phyloP scores from a whole-genome alignment of 192 early-diverging fungal genomes.

The Cetraspora pellucida region DNA sequence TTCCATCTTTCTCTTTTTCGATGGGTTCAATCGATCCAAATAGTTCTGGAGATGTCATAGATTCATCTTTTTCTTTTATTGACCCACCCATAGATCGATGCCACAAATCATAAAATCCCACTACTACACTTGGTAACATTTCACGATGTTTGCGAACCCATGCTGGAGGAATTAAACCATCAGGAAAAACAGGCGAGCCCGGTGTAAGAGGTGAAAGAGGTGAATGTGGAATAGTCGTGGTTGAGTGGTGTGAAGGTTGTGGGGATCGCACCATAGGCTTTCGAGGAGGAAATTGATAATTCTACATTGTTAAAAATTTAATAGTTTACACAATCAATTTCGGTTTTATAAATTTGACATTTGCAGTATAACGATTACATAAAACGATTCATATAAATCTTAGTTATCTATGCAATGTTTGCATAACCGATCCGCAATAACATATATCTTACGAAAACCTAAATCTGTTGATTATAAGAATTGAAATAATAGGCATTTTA shows the following conservation, averaged over 20 bases:
- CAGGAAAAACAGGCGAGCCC: constrained; percentile 76
- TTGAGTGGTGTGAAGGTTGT: neutral
- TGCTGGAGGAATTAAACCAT: constrained; percentile 75
- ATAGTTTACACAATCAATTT: constrained; percentile 35
- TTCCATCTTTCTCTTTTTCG: constrained; percentile 65
- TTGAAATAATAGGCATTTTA: neutral
- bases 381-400: constrained; percentile 18
- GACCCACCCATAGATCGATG: constrained; percentile 42
- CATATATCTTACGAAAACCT: neutral
- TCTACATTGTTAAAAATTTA: constrained; percentile 39
- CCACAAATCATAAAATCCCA: constrained; percentile 72
- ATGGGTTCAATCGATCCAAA: constrained; percentile 50
- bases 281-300: constrained; percentile 43
- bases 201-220: constrained; percentile 68
- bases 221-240: constrained; percentile 47
- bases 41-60: constrained; percentile 38
- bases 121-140: constrained; percentile 62
- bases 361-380: constrained; percentile 37
- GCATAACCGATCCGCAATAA: neutral
- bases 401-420: neutral
- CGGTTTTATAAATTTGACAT: constrained; percentile 38
- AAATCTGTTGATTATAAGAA: neutral
- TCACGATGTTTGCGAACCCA: constrained; percentile 74
- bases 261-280: constrained; percentile 30
- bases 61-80: constrained; percentile 19